Base-by-base conservation (phyloP, 208 protist genomes). In the Trypanosoma mega region DNA sequence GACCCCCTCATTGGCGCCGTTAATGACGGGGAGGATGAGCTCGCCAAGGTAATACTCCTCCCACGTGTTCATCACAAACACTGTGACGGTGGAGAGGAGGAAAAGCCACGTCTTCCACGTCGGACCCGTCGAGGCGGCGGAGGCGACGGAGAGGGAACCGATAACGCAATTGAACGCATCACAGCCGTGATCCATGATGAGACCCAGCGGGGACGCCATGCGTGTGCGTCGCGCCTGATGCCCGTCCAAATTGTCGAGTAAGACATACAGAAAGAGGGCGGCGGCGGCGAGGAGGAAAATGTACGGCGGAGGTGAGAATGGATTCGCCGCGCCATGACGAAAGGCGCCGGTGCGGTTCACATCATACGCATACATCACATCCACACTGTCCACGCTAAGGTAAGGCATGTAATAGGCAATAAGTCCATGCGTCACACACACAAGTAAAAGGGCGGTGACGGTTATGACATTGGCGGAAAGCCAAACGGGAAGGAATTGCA, bases 121-220 rank as follows among this genome's bases (percentile, higher is more conserved):
- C 33, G 90, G 76, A 1, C 84, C 90, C 21, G 65, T 50, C 7
- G 67, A 75, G 7, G 90, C 18, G 21, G 72, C 58, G 0, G 74
- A 53, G 7, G 78, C 73, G 27, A 81, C 52, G 18, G 79, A 90
- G 16, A 93, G 72, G 14, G 62, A 62, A 30, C 66, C 71, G 26
- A 93, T 51, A 41, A 88, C 72, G 57, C 78, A 93, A 75, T 94
- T 92, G 20, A 96, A 64, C 7, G 87, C 85, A 57, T 94, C 87
- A 63, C 87, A 96, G 39, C 87, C 96, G 75, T 98, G 95, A 58
- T 98, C 96, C 63, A 98, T 88, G n/a, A 98, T 76, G 27, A 98
- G 72, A 1, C 96, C 96, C 3, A 98, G 81, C n/a, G 96, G 95
- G 3, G 87, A 96, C 3, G 85, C 87, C 18, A 76, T 94, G 36